Conservation (phyloP, 2,329 filamentous ascomycete genomes). For the Neofusicoccum laricinum region DNA sequence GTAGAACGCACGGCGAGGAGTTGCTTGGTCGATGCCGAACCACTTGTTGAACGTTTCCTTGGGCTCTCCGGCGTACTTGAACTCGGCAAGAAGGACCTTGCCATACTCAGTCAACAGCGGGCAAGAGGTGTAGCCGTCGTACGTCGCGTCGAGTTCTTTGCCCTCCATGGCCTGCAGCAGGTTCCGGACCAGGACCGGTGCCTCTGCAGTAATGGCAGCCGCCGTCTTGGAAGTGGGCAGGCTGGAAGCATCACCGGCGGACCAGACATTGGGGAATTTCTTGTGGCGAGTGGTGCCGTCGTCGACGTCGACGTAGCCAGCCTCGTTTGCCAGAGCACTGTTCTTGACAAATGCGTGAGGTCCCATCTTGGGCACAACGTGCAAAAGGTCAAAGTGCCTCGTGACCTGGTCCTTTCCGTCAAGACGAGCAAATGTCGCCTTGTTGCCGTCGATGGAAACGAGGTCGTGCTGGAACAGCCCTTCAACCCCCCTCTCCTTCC, state of each 20-base stretch:
- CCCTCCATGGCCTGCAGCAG: conserved; percentile 29
- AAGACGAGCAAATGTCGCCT: conserved; percentile 31
- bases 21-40: conserved; percentile 57
- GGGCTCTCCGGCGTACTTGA: conserved; percentile 62
- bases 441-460: conserved; percentile 35
- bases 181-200: conserved; percentile 36
- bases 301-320: conserved; percentile 38
- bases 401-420: conserved; percentile 22
- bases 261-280: conserved; percentile 39
- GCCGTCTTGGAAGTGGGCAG: conserved; percentile 40
- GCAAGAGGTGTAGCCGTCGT: conserved; percentile 41
- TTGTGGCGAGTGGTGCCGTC: conserved; percentile 35
- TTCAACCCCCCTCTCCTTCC: conserved; percentile 34
- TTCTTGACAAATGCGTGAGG: conserved; percentile 37
- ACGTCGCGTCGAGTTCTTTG: conserved; percentile 25
- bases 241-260: conserved; percentile 36
- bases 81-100: conserved; percentile 63
- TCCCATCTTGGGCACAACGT: conserved; percentile 38
- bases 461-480: conserved; percentile 40
- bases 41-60: conserved; percentile 60
- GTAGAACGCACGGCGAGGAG: conserved; percentile 58
- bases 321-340: conserved; percentile 32
- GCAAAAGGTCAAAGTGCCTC: conserved; percentile 37
- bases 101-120: conserved; percentile 49
- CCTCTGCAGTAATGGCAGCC: conserved; percentile 37